These are phyloP conservation scores for Emmonsia crescens DNA, from an alignment of 2,329 filamentous ascomycete species.

Conservation along the genomic window DNA sequence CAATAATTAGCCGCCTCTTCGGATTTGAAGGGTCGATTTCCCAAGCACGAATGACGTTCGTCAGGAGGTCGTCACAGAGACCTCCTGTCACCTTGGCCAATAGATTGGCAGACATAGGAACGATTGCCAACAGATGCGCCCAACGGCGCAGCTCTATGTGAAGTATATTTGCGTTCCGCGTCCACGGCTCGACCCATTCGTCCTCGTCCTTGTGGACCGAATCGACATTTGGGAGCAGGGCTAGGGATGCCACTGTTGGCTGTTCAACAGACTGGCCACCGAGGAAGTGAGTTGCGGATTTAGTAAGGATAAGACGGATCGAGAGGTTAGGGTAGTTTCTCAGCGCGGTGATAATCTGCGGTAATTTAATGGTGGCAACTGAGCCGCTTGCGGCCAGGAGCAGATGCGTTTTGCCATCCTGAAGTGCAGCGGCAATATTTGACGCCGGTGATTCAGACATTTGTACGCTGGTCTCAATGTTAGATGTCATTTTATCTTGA, in stretches of 20 bases:
- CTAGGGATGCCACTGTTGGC: conserved; percentile 52
- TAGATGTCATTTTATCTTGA: background rate
- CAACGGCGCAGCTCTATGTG: conserved; percentile 81
- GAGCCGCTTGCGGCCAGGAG: conserved; percentile 58
- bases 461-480: background rate
- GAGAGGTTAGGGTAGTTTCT: conserved; percentile 45
- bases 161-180: conserved; percentile 64
- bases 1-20: conserved; percentile 52
- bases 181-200: conserved; percentile 75
- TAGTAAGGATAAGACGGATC: conserved; percentile 75
- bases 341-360: conserved; percentile 47
- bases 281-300: conserved; percentile 64
- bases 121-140: conserved; percentile 71
- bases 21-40: conserved; percentile 46
- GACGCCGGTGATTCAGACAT: background rate
- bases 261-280: conserved; percentile 66
- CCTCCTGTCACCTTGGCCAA: conserved; percentile 75
- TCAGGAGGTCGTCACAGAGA: conserved; percentile 63
- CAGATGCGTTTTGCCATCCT: conserved; percentile 13
- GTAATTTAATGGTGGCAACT: conserved; percentile 82
- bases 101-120: conserved; percentile 72
- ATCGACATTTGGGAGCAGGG: conserved; percentile 59
- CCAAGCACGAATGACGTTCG: conserved; percentile 74
- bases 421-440: conserved; percentile 4
- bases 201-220: conserved; percentile 73